These are phyloP conservation scores for Amphirosellinia nigrospora DNA, from an alignment of 495 filamentous ascomycete species.

Conservation along the genomic window DNA sequence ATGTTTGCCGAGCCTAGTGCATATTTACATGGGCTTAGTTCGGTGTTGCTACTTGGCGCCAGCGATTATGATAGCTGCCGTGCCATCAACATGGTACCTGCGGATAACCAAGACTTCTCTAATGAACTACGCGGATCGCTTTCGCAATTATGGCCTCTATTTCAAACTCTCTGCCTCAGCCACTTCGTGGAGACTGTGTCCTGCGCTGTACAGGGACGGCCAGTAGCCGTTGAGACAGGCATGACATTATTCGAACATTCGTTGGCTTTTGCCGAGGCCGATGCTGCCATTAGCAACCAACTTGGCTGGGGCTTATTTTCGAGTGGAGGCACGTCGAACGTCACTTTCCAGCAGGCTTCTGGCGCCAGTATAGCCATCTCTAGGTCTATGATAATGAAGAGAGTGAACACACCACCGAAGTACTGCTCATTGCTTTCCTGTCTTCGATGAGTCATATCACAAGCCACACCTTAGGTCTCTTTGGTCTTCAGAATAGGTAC, in stretches of 20 bases:
- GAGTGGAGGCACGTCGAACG: constrained; percentile 40
- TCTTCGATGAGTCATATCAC: constrained; percentile 88
- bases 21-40: constrained; percentile 72
- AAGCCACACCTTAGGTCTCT: constrained; percentile 79
- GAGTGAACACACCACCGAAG: constrained; percentile 83
- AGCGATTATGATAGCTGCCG: constrained; percentile 73
- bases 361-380: constrained; percentile 55
- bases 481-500: constrained; percentile 76
- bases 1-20: constrained; percentile 76
- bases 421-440: constrained; percentile 84
- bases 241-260: constrained; percentile 98
- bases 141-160: constrained; percentile 85
- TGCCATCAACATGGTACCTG: constrained; percentile 72
- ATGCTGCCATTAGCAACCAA: constrained; percentile 78
- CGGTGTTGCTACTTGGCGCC: constrained; percentile 69
- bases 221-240: constrained; percentile 80
- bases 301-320: constrained; percentile 72
- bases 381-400: constrained; percentile 61
- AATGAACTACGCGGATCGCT: constrained; percentile 73
- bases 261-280: constrained; percentile 93
- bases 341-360: constrained; percentile 48
- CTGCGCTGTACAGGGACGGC: constrained; percentile 87
- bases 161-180: constrained; percentile 78
- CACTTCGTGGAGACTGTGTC: constrained; percentile 88
- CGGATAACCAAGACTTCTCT: constrained; percentile 43